Conservation (phyloP, 164 flowering plant species). For the Amborella trichopoda region DNA sequence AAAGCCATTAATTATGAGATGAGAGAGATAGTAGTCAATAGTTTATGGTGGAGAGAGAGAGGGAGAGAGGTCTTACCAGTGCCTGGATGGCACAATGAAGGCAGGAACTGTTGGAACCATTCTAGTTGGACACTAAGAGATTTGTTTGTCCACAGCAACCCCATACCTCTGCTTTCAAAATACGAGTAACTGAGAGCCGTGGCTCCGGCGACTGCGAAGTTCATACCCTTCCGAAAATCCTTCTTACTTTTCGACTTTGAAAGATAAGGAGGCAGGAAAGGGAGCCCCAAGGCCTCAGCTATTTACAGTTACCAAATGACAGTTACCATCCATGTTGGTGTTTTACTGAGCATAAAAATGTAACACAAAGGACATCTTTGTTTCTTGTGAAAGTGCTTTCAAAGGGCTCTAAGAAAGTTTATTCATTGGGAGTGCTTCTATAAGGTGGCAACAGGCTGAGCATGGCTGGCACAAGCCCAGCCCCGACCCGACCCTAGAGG, state of each 20-base stretch:
- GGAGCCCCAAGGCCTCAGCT: conserved; percentile 20
- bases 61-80: too few relatives aligned
- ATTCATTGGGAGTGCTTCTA: too few relatives aligned
- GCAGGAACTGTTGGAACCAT: conserved; percentile 21
- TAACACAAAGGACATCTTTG: too few relatives aligned
- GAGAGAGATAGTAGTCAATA: neutral
- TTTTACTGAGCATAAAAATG: too few relatives aligned
- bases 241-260: neutral
- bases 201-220: conserved; percentile 53
- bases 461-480: too few relatives aligned
- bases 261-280: conserved; percentile 29
- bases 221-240: conserved; percentile 23
- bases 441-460: too few relatives aligned
- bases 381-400: too few relatives aligned
- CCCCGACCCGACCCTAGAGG: too few relatives aligned
- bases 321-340: too few relatives aligned
- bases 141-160: conserved; percentile 1
- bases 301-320: too few relatives aligned
- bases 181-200: conserved; percentile 27
- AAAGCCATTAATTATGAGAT: neutral
- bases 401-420: too few relatives aligned
- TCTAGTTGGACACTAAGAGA: conserved; percentile 18
- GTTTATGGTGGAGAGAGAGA: neutral
- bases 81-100: conserved; percentile 17
- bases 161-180: conserved; percentile 12